Evolutionary conservation across 192 early-diverging fungal genomes (phyloP).

Genomic region (Thoreauomyces humboldtii): DNA sequence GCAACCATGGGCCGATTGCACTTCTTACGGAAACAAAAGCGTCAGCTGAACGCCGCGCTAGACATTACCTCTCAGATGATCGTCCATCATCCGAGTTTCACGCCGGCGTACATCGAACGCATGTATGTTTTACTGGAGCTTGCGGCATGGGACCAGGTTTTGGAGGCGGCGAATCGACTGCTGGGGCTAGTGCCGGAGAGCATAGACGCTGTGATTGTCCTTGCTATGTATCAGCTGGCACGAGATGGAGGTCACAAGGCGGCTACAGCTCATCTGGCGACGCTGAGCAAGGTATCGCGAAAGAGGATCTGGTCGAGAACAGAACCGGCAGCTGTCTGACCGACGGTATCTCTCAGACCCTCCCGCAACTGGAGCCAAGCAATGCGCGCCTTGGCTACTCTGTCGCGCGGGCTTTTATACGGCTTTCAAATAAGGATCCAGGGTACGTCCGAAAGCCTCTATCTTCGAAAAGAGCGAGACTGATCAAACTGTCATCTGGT

Average conservation of each 20-base stretch:
- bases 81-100: slow-evolving; percentile 42
- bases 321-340: too few species aligned
- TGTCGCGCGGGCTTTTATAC: slow-evolving; percentile 34
- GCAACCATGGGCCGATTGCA: slow-evolving; percentile 42
- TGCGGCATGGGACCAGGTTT: slow-evolving; percentile 45
- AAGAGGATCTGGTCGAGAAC: too few species aligned
- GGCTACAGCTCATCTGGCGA: slow-evolving; percentile 36
- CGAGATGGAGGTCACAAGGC: slow-evolving; percentile 35
- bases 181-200: slow-evolving; percentile 34
- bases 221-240: slow-evolving; percentile 39
- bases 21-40: slow-evolving; percentile 31
- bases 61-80: slow-evolving; percentile 50
- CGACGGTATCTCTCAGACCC: too few species aligned
- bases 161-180: slow-evolving; percentile 47
- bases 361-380: slow-evolving; percentile 38
- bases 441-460: slow-evolving; percentile 9
- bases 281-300: slow-evolving; percentile 30
- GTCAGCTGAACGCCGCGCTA: slow-evolving; percentile 39
- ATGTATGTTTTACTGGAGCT: slow-evolving; percentile 49
- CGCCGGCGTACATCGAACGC: slow-evolving; percentile 53
- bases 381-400: slow-evolving; percentile 35
- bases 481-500: background rate
- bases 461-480: background rate
- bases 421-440: slow-evolving; percentile 31
- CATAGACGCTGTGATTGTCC: slow-evolving; percentile 40